phyloP scores from a whole-genome alignment of 768 basidiomycete species.

The Cyclocybe aegerita region DNA sequence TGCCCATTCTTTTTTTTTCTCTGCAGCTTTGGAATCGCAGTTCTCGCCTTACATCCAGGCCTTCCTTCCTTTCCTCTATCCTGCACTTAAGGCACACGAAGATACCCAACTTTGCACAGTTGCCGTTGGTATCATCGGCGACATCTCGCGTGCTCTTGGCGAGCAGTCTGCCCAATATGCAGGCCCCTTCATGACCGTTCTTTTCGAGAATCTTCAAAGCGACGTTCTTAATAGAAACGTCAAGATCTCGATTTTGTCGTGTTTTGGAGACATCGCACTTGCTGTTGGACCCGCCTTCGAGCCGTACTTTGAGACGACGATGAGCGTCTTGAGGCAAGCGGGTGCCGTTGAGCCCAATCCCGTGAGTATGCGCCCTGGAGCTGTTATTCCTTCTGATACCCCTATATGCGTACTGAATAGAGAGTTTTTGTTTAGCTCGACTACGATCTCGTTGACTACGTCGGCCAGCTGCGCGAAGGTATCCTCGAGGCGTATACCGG shows the following conservation, averaged over 20 bases:
- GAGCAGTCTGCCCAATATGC: slow-evolving; percentile 84
- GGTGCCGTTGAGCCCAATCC: slow-evolving; percentile 86
- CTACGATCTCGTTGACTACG: slow-evolving; percentile 91
- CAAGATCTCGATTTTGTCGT: slow-evolving; percentile 94
- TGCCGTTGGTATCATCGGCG: slow-evolving; percentile 93
- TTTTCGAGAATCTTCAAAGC: slow-evolving; percentile 89
- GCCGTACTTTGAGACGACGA: slow-evolving; percentile 87
- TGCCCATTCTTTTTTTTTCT: not conserved
- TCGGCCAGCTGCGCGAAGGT: slow-evolving; percentile 85
- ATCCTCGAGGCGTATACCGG: slow-evolving; percentile 98
- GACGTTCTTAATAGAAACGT: slow-evolving; percentile 90
- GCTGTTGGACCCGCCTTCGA: slow-evolving; percentile 86
- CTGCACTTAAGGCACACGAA: slow-evolving; percentile 89
- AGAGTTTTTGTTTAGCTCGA: slow-evolving; percentile 53
- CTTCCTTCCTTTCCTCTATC: slow-evolving; percentile 83
- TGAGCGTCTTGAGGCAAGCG: slow-evolving; percentile 89
- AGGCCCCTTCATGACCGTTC: slow-evolving; percentile 85
- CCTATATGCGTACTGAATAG: not conserved
- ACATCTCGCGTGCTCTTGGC: slow-evolving; percentile 92
- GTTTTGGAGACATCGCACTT: slow-evolving; percentile 95
- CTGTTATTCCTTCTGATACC: slow-evolving; percentile 2
- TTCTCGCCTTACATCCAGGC: slow-evolving; percentile 85
- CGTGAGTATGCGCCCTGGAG: slow-evolving; percentile 41
- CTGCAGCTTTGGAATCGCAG: slow-evolving; percentile 65
- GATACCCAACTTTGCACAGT: slow-evolving; percentile 96